A percentile compares a stretch with the other conserved stretches of the same genome.
Conservation (phyloP, 75 land plant species). For the Gnetum montanum region DNA sequence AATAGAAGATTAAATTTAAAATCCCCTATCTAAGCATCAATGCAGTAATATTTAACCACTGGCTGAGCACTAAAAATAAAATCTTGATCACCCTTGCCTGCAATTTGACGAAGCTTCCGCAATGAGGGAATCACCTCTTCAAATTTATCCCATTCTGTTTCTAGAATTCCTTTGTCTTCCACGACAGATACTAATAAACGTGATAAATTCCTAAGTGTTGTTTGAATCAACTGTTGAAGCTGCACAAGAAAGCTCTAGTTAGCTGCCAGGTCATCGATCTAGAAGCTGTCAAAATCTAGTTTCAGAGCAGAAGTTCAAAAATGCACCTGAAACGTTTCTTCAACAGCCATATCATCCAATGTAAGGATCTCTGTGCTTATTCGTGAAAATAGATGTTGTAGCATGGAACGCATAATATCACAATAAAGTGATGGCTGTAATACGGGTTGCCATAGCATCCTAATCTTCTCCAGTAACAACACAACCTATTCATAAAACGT, state of each 20-base stretch:
- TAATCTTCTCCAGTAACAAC: slow-evolving; percentile 64
- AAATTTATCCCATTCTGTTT: slow-evolving; percentile 2
- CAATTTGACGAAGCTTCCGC: slow-evolving; percentile 52
- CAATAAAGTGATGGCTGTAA: slow-evolving; percentile 37
- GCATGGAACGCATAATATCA: slow-evolving; percentile 38
- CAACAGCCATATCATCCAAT: slow-evolving; percentile 87
- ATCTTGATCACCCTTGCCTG: slow-evolving; percentile 57
- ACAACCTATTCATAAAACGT: slow-evolving; percentile 56
- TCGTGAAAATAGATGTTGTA: slow-evolving; percentile 57
- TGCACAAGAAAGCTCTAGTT: too few species aligned
- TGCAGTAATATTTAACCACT: too few species aligned
- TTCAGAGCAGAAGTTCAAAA: neutral
- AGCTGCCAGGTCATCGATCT: neutral
- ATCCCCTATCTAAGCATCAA: too few species aligned
- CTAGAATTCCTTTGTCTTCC: neutral
- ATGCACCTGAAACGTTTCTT: slow-evolving; percentile 81
- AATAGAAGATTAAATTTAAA: too few species aligned
- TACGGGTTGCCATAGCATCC: slow-evolving; percentile 70
- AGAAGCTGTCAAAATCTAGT: neutral
- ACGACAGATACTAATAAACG: slow-evolving; percentile 32
- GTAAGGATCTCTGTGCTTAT: slow-evolving; percentile 66
- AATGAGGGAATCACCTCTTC: slow-evolving; percentile 50
- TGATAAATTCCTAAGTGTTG: slow-evolving; percentile 38
- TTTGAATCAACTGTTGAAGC: slow-evolving; percentile 53
- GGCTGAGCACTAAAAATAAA: too few species aligned